phyloP scores from a whole-genome alignment of 768 basidiomycete genomes.

The Xerocomellus dryophilus region DNA sequence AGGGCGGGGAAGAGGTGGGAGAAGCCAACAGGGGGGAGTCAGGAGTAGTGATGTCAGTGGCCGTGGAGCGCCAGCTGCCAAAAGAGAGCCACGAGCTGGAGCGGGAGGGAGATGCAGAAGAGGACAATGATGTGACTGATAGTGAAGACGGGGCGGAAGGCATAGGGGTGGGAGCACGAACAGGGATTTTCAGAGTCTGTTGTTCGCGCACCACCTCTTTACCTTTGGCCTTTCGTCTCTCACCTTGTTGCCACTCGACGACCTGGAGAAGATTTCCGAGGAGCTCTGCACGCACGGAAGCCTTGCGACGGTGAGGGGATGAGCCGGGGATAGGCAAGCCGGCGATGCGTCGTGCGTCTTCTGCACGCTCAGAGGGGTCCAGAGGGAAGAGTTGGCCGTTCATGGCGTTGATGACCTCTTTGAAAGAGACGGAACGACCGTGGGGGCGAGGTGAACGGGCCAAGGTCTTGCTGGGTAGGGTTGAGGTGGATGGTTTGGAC shows the following conservation, averaged over 20 bases:
- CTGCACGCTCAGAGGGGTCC: slow-evolving; percentile 33
- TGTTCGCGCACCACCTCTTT: slow-evolving; percentile 37
- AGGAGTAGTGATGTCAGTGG: slow-evolving; percentile 34
- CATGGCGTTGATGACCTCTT: slow-evolving; percentile 56
- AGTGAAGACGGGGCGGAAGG: slow-evolving; percentile 22
- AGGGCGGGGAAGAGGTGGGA: slow-evolving; percentile 25
- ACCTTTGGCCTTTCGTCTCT: slow-evolving; percentile 38
- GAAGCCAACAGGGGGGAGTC: slow-evolving; percentile 35
- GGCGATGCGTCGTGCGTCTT: slow-evolving; percentile 30
- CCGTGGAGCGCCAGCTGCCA: slow-evolving; percentile 39
- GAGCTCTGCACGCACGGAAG: slow-evolving; percentile 34
- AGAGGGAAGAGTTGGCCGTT: slow-evolving; percentile 54
- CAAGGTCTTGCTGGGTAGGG: slow-evolving; percentile 16
- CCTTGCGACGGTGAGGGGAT: slow-evolving; percentile 16
- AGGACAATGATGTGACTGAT: slow-evolving; percentile 24
- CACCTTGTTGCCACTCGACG: slow-evolving; percentile 42
- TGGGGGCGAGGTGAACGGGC: slow-evolving; percentile 10
- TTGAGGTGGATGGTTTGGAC: slow-evolving; percentile 19
- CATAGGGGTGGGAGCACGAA: slow-evolving; percentile 15
- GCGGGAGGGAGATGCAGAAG: slow-evolving; percentile 32
- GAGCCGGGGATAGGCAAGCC: slow-evolving; percentile 22
- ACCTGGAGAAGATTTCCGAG: slow-evolving; percentile 44
- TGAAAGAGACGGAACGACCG: slow-evolving; percentile 47
- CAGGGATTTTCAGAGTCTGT: slow-evolving; percentile 10
- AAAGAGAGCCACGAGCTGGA: slow-evolving; percentile 44